phyloP scores from a whole-genome alignment of 2,329 filamentous ascomycete genomes.

The Ophiostoma ulmi region DNA sequence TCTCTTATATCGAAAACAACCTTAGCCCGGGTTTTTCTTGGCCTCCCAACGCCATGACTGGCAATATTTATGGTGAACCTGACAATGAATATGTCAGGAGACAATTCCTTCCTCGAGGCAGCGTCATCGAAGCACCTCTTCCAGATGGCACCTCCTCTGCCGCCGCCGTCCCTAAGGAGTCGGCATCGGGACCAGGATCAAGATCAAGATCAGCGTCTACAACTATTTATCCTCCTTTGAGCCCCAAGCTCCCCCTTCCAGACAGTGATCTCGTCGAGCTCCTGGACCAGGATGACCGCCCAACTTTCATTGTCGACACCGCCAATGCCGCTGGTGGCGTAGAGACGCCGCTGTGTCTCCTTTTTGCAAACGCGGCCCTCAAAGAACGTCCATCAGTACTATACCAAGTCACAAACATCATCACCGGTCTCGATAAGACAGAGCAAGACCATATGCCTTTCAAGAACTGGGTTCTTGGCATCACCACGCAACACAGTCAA shows the following conservation, averaged over 20 bases:
- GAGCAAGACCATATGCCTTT: conserved; percentile 41
- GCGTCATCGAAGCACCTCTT: conserved; percentile 36
- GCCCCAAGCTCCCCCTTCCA: conserved; percentile 53
- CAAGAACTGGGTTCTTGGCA: conserved; percentile 60
- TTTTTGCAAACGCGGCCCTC: conserved; percentile 66
- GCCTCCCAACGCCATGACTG: conserved; percentile 44
- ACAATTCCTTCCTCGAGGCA: conserved; percentile 51
- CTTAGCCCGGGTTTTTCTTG: neutral
- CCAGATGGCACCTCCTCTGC: neutral
- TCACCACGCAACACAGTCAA: neutral
- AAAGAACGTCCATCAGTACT: conserved; percentile 52
- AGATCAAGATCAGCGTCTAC: neutral
- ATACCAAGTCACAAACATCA: conserved; percentile 42
- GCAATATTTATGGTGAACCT: conserved; percentile 39
- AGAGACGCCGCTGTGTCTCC: conserved; percentile 51
- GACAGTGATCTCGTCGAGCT: conserved; percentile 66
- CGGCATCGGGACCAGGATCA: neutral
- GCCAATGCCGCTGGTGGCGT: conserved; percentile 52
- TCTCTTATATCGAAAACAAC: neutral
- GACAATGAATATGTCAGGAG: conserved; percentile 45
- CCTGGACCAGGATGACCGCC: conserved; percentile 69
- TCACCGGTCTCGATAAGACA: neutral
- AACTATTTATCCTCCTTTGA: conserved; percentile 32
- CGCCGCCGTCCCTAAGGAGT: neutral
- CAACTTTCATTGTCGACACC: conserved; percentile 70